Base-by-base conservation (phyloP, 352 stramenopile species). In the Globisporangium perplexum region DNA sequence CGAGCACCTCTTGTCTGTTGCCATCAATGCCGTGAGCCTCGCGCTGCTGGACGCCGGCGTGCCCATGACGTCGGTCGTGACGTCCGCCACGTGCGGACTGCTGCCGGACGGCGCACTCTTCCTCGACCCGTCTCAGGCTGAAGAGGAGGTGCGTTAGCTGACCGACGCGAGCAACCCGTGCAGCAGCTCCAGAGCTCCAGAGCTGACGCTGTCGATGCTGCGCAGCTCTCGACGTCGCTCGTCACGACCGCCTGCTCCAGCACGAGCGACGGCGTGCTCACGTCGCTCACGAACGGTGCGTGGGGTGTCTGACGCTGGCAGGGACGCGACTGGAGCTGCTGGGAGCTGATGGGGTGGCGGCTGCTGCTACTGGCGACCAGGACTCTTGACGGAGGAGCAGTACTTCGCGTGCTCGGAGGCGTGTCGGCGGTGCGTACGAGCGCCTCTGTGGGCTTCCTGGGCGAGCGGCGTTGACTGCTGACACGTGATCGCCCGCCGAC, bases 361-460 rank as follows among this genome's bases (percentile, higher is more conserved):
- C 47, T 43, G 28, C 12, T 20, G 22, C 30, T 7, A 35, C 30
- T 1, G 7, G n/a, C n/a, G n/a, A n/a, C 50, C 39, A 87, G 76
- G 77, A 28, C 57, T 90, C 44, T 62, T 91, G 43, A 78, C 72
- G 7, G 80, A 93, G 67, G 79, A 88, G 35, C 76, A 91, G 55
- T 93, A 89, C 54, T 93, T 93, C 65, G 77, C 83, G 26, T 86
- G 78, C 44, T 88, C 78, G 0, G 83, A 93, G 53, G 82, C 82
- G 24, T 93, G 83, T 12, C 77, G 87, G 42, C 65, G 83, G 82
- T 92, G 36, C 28, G 63, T 24, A 18, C n/a, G 15, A 22, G 39
- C 18, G 36, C n/a, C n/a, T n/a, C n/a, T n/a, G n/a, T n/a, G n/a
- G n/a, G n/a, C n/a, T n/a, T n/a, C n/a, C n/a, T n/a, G n/a, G n/a